Percentiles rank a stretch among this genome's conserved stretches.
Conservation (phyloP, 257 asterid species). For the Solanum tacnaense region DNA sequence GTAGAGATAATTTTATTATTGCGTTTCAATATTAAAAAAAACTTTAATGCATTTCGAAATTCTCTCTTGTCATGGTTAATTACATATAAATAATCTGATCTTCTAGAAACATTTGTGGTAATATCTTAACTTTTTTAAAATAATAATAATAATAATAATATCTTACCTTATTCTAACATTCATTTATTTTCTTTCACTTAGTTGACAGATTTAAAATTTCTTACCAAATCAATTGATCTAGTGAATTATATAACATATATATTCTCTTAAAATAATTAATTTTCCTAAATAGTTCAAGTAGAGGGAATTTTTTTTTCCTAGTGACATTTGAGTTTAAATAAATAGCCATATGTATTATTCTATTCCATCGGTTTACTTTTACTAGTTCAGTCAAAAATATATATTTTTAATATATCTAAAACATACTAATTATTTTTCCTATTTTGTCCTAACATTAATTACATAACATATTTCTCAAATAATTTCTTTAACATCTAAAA, state of each 20-base stretch:
- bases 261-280: background rate
- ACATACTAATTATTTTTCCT: background rate
- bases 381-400: too few relatives aligned
- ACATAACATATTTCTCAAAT: too few relatives aligned
- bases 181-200: background rate
- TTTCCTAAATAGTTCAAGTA: background rate
- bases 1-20: background rate
- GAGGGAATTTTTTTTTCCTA: background rate
- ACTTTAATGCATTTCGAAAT: background rate
- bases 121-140: background rate
- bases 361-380: too few relatives aligned
- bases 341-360: background rate
- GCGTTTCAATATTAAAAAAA: background rate
- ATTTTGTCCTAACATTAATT: background rate
- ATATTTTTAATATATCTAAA: background rate
- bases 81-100: background rate
- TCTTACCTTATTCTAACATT: background rate
- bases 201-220: background rate
- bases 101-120: background rate
- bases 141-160: background rate
- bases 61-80: background rate
- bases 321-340: background rate
- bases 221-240: background rate
- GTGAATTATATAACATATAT: background rate
- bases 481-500: background rate